Conservation (phyloP, 352 stramenopile species). For the Phytophthora podocarpi region DNA sequence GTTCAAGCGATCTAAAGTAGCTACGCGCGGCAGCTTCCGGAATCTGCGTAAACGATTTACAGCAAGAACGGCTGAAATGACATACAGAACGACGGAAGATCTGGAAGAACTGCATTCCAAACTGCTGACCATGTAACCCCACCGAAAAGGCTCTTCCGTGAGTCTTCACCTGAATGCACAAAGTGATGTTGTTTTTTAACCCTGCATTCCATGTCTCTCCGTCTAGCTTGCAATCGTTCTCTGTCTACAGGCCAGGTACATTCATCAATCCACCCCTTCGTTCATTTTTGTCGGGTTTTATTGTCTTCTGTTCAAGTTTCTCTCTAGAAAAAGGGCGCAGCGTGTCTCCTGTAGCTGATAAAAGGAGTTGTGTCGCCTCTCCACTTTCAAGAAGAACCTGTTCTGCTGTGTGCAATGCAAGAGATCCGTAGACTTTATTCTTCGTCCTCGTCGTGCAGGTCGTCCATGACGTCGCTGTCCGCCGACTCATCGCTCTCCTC, state of each 20-base stretch:
- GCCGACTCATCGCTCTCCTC: constrained; percentile 12
- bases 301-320: constrained; percentile 15
- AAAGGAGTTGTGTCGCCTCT: constrained; percentile 2
- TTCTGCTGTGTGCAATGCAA: constrained; percentile 7
- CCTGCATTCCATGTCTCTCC: neutral
- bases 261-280: constrained; percentile 21
- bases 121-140: constrained; percentile 41
- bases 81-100: constrained; percentile 59
- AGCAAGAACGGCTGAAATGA: constrained; percentile 48
- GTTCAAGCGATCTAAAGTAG: constrained; percentile 62
- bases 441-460: constrained; percentile 35
- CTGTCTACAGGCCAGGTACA: constrained; percentile 2
- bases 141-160: neutral
- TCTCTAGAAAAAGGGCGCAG: constrained; percentile 11
- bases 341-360: neutral
- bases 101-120: constrained; percentile 55
- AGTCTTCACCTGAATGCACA: constrained; percentile 25
- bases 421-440: constrained; percentile 17
- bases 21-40: constrained; percentile 48
- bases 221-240: neutral
- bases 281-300: constrained; percentile 33
- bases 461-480: constrained; percentile 21
- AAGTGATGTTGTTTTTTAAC: constrained; percentile 24
- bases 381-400: constrained; percentile 1
- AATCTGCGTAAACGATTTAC: constrained; percentile 63